Base-by-base conservation (phyloP, 2,329 filamentous ascomycete genomes). In the Cladophialophora psammophila region DNA sequence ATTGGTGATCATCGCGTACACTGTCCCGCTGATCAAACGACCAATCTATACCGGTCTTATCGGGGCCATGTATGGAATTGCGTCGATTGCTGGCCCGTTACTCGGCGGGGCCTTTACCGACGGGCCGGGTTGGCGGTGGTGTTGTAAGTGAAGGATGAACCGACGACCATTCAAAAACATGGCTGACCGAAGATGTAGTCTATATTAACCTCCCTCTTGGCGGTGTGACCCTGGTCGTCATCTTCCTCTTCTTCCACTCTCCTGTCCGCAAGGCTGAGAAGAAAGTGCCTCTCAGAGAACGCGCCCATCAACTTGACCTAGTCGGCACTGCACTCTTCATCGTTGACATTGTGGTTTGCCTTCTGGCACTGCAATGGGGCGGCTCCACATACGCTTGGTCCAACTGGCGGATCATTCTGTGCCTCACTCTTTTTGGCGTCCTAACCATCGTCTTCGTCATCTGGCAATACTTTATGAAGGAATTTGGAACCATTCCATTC, bases 21-120 rank as follows among this genome's bases (percentile, higher is more conserved):
- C 73, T 6, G 81, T 88, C 56, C 86, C 86, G 4, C 79, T 88
- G 8, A 76, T 81, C 7, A 84, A 86, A 72, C 79, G 86, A 36
- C 86, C 83, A 7, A 75, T 85, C 35, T 85, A 83, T 31, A 86
- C 86, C 62, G 86, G 85, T 32, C 74, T 87, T 48, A 72, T 82
- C 7, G 80, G 81, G 7, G 76, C 75, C 0, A 79, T 79, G 72
- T 83, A 79, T 66, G 81, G 79, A 1, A 78, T 82, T 70, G 76
- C 79, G 1, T 79, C 78, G 60, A 76, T 81, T 9, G 78, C 75
- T 26, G 79, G 79, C 36, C 79, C 79, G 52, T 53, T 73, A 8
- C 61, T 75, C 1, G 74, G 73, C 20, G 80, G 80, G 65, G 80
- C 78, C 3, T 81, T 82, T 66, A 82, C 80, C 5, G 77, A 79